Conservation (phyloP, 768 basidiomycete genomes). For the Pulveroboletus frians region DNA sequence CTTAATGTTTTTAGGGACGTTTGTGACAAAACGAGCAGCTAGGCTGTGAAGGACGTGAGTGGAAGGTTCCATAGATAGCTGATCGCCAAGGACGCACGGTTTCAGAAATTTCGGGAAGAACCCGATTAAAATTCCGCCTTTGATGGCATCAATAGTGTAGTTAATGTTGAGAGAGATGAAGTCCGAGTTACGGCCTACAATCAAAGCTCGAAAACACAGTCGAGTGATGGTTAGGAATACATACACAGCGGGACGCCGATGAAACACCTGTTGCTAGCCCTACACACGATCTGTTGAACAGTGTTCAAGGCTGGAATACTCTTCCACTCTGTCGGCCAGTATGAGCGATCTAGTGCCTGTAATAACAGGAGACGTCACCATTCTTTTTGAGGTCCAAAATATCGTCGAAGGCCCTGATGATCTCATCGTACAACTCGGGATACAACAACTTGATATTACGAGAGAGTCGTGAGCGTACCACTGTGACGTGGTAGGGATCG, state of each 20-base stretch:
- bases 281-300: constrained; percentile 34
- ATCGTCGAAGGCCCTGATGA: constrained; percentile 36
- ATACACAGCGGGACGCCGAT: constrained; percentile 46
- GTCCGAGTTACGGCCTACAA: constrained; percentile 35
- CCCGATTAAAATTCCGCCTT: constrained; percentile 16
- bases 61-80: background rate
- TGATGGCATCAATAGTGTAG: too few relatives aligned
- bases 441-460: constrained; percentile 36
- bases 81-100: constrained; percentile 21
- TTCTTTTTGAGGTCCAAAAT: constrained; percentile 22
- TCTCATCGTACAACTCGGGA: constrained; percentile 41
- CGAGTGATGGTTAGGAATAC: background rate
- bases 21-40: constrained; percentile 13
- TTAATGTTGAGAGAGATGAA: constrained; percentile 29
- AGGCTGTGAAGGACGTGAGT: constrained; percentile 8
- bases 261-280: constrained; percentile 42
- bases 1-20: background rate
- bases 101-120: constrained; percentile 31
- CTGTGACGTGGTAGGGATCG: constrained; percentile 25
- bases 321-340: constrained; percentile 35
- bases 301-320: constrained; percentile 24
- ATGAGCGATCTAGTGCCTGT: background rate
- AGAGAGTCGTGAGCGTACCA: constrained; percentile 29
- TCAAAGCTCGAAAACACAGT: background rate
- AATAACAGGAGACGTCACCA: constrained; percentile 3